phyloP scores from a whole-genome alignment of 768 basidiomycete species.

The Phlegmacium glaucopus region DNA sequence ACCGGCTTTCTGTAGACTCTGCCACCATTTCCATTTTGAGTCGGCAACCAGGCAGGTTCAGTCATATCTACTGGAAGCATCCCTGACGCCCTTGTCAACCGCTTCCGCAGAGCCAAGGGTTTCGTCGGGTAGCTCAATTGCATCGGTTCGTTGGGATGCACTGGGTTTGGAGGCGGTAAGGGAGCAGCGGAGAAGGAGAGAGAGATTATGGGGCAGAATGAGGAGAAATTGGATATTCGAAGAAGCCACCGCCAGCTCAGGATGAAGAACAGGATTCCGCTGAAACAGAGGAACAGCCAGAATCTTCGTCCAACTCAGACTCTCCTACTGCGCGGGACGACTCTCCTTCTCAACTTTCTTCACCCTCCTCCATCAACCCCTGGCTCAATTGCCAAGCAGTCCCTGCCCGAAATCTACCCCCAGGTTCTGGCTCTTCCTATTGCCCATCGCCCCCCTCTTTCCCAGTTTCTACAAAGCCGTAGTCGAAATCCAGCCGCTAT shows the following conservation, averaged over 20 bases:
- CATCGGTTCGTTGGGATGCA: slow-evolving; percentile 24
- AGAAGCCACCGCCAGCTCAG: too few relatives aligned
- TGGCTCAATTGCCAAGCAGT: slow-evolving; percentile 74
- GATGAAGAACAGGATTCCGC: too few relatives aligned
- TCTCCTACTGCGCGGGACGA: too few relatives aligned
- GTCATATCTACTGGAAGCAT: slow-evolving; percentile 35
- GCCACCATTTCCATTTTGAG: slow-evolving; percentile 17
- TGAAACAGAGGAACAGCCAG: too few relatives aligned
- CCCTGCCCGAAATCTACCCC: slow-evolving; percentile 88
- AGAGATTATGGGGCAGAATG: slow-evolving; percentile 32
- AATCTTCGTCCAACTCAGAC: too few relatives aligned
- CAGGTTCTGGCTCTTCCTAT: slow-evolving; percentile 95
- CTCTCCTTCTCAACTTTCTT: slow-evolving; percentile 13
- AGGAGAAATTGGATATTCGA: slow-evolving; percentile 36
- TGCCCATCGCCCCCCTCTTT: slow-evolving; percentile 90
- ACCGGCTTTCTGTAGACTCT: slow-evolving; percentile 36
- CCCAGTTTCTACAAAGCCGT: slow-evolving; percentile 99
- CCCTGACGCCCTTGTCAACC: slow-evolving; percentile 22
- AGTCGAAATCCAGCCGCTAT: slow-evolving; percentile 91
- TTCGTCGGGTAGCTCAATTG: slow-evolving; percentile 9
- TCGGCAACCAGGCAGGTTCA: slow-evolving; percentile 14
- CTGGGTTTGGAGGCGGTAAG: slow-evolving; percentile 42
- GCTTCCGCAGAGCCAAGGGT: slow-evolving; percentile 17
- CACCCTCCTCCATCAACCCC: slow-evolving; percentile 29
- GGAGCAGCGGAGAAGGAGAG: slow-evolving; percentile 41